phyloP scores from a whole-genome alignment of 2,329 filamentous ascomycete species.

The Zalaria obscura region DNA sequence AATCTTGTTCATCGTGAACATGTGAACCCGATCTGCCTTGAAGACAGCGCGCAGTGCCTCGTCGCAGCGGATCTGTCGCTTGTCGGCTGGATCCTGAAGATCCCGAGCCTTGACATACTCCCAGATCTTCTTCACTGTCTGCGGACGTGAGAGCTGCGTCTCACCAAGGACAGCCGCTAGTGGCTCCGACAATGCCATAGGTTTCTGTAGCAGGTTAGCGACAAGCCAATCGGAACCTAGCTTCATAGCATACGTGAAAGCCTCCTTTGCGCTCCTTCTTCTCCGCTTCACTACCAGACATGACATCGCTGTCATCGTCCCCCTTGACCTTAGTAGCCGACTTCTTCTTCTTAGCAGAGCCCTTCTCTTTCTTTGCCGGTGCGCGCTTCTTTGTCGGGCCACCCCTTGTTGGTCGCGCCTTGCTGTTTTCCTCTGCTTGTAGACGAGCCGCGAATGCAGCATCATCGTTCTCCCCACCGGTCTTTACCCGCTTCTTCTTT shows the following conservation, averaged over 20 bases:
- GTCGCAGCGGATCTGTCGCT: slow-evolving; percentile 86
- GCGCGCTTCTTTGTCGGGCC: slow-evolving; percentile 46
- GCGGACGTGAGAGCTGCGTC: slow-evolving; percentile 72
- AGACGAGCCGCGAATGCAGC: slow-evolving; percentile 75
- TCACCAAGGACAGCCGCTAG: slow-evolving; percentile 59
- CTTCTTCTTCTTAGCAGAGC: slow-evolving; percentile 52
- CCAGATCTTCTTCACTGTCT: slow-evolving; percentile 95
- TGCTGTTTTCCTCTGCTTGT: slow-evolving; percentile 76
- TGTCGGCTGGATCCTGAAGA: slow-evolving; percentile 82
- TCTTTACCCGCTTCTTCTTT: slow-evolving; percentile 47
- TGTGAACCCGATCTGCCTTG: slow-evolving; percentile 80
- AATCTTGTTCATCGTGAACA: slow-evolving; percentile 99
- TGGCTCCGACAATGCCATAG: slow-evolving; percentile 57
- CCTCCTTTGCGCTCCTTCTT: slow-evolving; percentile 66
- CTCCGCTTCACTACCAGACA: slow-evolving; percentile 39
- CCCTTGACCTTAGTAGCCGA: slow-evolving; percentile 56
- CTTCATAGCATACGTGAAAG: slow-evolving; percentile 53
- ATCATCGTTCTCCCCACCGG: slow-evolving; percentile 57
- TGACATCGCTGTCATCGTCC: slow-evolving; percentile 67
- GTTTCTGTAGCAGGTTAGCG: slow-evolving; percentile 36
- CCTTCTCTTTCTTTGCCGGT: slow-evolving; percentile 46
- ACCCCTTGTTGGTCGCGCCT: slow-evolving; percentile 54
- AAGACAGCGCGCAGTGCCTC: slow-evolving; percentile 85
- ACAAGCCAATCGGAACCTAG: neutral
- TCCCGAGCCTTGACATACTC: slow-evolving; percentile 79